Base-by-base conservation (phyloP, 768 basidiomycete species). In the Tricholoma terreum region DNA sequence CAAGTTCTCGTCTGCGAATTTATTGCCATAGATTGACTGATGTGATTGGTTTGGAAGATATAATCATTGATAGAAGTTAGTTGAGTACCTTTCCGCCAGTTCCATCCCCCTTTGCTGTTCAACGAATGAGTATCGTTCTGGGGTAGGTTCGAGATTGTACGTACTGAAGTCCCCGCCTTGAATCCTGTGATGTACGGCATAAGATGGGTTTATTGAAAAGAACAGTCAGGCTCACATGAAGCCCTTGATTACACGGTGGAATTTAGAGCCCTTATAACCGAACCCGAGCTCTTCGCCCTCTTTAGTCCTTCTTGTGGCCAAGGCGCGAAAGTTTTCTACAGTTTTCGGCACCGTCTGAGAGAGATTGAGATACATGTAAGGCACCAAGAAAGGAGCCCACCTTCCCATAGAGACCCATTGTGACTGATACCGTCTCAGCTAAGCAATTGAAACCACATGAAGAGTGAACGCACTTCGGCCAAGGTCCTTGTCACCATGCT, bases 81-180 rank as follows among this genome's bases (percentile, higher is more conserved):
- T 17, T 36, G 61, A 72, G 45, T 63, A 87, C 89, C 84, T 94
- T 93, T 73, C 92, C 92, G 62, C 92, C 92, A 63, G 92, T 93
- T 61, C 93, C 93, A 60, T 95, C 92, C 55, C 90, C 90, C 36
- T 80, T 80, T 55, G 91, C 90, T 92, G 56, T 49, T 49, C 33
- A 38, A 69, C 22, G 55, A 53, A 57, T 62, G 24, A 52, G 57
- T 50, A 64, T 56, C 42, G 62, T 60, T 3, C 58, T 50, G 33
- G 38, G 9, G 52, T 58, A 33, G 17, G 10, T 57, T 45, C 2
- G 6, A 6, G n/a, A 42, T 33, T 27, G 30, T 33, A 83, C 90
- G 65, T 71, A 90, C 92, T 97, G 75, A 98, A 99, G 77, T 98
- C 96, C 75, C 96, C 96, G 67, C 95, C 95, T 77, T 98, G 95